Evolutionary conservation across 441 rosid species (phyloP), one percentile per base, ranked within the genome.

Genomic region (Eruca vesicaria): DNA sequence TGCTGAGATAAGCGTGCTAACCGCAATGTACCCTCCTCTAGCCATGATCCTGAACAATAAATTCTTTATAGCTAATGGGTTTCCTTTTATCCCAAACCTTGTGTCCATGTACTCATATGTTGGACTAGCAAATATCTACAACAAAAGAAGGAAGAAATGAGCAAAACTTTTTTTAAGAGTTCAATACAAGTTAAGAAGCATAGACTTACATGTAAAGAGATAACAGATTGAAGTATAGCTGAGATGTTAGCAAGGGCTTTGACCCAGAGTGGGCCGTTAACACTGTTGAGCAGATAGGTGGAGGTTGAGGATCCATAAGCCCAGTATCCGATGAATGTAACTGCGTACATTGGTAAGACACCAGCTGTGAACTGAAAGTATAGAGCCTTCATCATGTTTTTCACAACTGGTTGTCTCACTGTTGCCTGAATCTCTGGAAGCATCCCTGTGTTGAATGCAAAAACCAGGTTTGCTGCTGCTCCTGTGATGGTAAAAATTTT

Each of bases 351-450:
- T 0, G 98, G 98, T 50, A 93, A 50, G 62, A 85, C 82, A 65
- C 99, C 99, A 0, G 81, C 76, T 6, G 90, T 80, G 85, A 95
- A 93, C 63, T 93, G 99, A 74, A 93, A 89, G 82, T 90, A 90
- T 20, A 93, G 81, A 80, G 95, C 95, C 53, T 91, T 91, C 88
- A 89, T 58, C 96, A 90, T 91, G 84, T 95, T 95, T 23, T 78
- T 77, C 6, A 93, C 94, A 7, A 85, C 96, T 0, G 98, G 99
- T 21, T 79, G 78, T 83, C 81, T 91, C 79, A 95, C 88, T 16
- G 98, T 95, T 58, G 99, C 99, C 90, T 94, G 99, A 73, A 94
- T 92, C 75, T 94, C 99, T 33, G 97, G 99, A 73, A 92, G 94
- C 99, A 92, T 94, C 62, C 99, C 97, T 2, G 97, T 90, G 73